Base-by-base conservation (phyloP, 2,329 filamentous ascomycete genomes). In the Paraphaeosphaeria minitans region DNA sequence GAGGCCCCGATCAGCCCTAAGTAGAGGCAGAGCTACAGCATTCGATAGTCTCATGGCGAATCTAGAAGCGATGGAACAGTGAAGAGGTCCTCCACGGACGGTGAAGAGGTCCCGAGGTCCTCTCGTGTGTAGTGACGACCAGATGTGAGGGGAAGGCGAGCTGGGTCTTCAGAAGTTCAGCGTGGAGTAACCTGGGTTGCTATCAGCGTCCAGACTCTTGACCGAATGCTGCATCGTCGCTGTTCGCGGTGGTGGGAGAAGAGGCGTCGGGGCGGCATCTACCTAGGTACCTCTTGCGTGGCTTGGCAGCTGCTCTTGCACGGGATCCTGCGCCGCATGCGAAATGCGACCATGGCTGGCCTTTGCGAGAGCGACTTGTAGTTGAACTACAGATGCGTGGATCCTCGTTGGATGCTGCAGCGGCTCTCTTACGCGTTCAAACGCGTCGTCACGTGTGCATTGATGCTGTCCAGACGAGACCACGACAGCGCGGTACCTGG, bases 361-460 rank as follows among this genome's bases (percentile, higher is more conserved):
- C 4, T 31, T 8, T 8, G 29, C 27, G 31, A 27, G 31, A 12
- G 27, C 43, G 46, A 14, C 14, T 3, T 9, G 24, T 12, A 19
- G 0, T 27, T 33, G 31, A n/a, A 24, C 31, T 21, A 4, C 13
- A 24, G 22, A 27, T 46, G 22, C 16, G 4, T 16, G n/a, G n/a
- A n/a, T 46, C 5, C 7, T 19, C 6, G 22, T 27, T 21, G 4
- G 22, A 46, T 1, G 43, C 22, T n/a, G 9, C 7, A 4, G 22
- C 22, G 22, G 9, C 43, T 1, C 4, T 24, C 10, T 22, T 31
- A 41, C 49, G 49, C 49, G 49, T 19, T 14, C 35, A 9, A 9
- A 52, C 35, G 49, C 49, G 35, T 24, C 14, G 22, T 52, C 49
- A 52, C 49, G 49, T 52, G 49, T 10, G 29, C 29, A 22, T n/a